A percentile compares a stretch with the other conserved stretches of the same genome.
phyloP scores from a whole-genome alignment of 768 basidiomycete genomes.

The Lactarius quietus region DNA sequence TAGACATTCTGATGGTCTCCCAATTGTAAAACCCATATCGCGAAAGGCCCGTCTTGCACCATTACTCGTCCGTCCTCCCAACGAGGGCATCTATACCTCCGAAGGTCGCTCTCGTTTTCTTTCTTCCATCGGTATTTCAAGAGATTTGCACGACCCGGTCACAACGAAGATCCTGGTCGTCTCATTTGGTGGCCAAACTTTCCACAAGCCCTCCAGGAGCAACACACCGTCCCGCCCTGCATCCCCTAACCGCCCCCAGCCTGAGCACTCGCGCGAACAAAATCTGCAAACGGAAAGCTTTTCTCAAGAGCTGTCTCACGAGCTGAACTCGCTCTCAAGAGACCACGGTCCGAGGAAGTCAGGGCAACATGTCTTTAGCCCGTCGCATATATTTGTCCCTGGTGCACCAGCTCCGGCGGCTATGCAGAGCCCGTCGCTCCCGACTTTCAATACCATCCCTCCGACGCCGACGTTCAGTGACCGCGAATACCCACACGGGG shows the following conservation, averaged over 20 bases:
- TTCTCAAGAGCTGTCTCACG: conserved; percentile 12
- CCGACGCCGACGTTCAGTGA: conserved; percentile 30
- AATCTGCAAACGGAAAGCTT: neutral
- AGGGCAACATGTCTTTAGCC: conserved; percentile 36
- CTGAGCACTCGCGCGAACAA: neutral
- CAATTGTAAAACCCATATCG: conserved; percentile 28
- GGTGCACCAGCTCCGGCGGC: conserved; percentile 25
- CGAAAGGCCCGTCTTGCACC: conserved; percentile 52
- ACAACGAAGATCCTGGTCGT: conserved; percentile 65
- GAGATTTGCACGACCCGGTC: conserved; percentile 42
- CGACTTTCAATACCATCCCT: conserved; percentile 30
- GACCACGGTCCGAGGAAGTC: neutral
- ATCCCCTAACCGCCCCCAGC: neutral
- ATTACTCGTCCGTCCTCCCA: conserved; percentile 65
- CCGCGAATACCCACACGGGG: conserved; percentile 22
- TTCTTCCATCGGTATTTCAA: conserved; percentile 54
- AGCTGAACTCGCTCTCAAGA: conserved; percentile 13
- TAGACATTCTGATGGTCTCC: neutral
- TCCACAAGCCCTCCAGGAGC: conserved; percentile 51
- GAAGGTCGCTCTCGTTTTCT: conserved; percentile 56
- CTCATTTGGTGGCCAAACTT: conserved; percentile 77
- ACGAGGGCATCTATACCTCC: conserved; percentile 46
- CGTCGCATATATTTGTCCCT: conserved; percentile 54
- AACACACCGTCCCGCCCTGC: conserved; percentile 28
- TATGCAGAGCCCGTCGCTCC: conserved; percentile 23